phyloP scores from a whole-genome alignment of 768 basidiomycete species.

The Leccinum longicurvipes region DNA sequence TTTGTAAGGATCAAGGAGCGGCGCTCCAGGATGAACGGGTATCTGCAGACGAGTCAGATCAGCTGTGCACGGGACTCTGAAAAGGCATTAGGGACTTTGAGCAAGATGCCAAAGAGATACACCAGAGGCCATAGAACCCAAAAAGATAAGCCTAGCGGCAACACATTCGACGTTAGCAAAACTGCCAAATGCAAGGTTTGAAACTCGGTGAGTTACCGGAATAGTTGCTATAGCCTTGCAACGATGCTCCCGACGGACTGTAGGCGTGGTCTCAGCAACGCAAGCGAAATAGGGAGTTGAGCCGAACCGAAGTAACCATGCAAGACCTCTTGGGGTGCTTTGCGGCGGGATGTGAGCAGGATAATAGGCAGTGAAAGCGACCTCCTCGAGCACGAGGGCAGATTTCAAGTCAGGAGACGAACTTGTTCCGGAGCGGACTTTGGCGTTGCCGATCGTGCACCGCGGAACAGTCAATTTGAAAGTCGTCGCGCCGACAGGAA shows the following conservation, averaged over 20 bases:
- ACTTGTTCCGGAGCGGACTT: constrained; percentile 29
- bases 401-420: constrained; percentile 29
- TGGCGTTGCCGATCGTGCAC: constrained; percentile 40
- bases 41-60: constrained; percentile 36
- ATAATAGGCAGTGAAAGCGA: constrained; percentile 64
- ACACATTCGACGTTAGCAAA: not conserved
- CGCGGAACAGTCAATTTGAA: constrained; percentile 47
- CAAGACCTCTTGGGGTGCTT: constrained; percentile 39
- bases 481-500: constrained; percentile 58
- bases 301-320: constrained; percentile 58
- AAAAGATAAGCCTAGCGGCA: constrained; percentile 25
- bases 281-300: not conserved
- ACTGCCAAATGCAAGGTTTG: not conserved
- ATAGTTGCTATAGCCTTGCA: constrained; percentile 49
- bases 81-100: constrained; percentile 40
- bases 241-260: constrained; percentile 42
- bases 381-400: constrained; percentile 56
- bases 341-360: constrained; percentile 42
- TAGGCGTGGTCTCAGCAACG: constrained; percentile 6
- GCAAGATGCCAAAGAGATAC: constrained; percentile 46
- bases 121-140: constrained; percentile 43
- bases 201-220: constrained; percentile 34
- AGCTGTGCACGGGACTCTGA: not conserved
- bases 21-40: constrained; percentile 54
- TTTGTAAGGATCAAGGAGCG: constrained; percentile 39